Evolutionary conservation across 208 protist species (phyloP).

Genomic region (Leishmania lainsoni): DNA sequence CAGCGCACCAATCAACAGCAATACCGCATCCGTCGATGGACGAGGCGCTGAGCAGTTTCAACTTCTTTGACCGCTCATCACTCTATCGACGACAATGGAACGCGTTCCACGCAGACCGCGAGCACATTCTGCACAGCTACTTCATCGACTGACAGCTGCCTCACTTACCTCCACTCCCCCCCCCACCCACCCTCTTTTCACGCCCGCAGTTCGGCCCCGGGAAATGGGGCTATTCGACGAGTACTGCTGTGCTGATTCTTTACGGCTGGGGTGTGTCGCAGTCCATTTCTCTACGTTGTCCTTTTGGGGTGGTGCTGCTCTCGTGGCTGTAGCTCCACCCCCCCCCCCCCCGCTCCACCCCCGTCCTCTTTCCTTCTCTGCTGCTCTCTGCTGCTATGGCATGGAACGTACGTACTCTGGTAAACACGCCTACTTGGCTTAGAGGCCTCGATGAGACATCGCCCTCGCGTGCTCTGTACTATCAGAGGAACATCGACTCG

Average conservation of each 20-base stretch:
- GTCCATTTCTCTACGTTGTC: background rate
- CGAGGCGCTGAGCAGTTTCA: slow-evolving; percentile 4
- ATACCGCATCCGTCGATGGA: background rate
- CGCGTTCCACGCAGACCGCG: slow-evolving; percentile 16
- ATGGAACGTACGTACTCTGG: background rate
- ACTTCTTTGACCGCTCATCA: slow-evolving; percentile 26
- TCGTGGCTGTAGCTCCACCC: background rate
- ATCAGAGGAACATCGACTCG: background rate
- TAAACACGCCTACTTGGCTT: background rate
- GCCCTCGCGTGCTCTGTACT: background rate
- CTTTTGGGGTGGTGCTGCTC: background rate
- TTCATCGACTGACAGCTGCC: background rate
- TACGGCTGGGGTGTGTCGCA: background rate
- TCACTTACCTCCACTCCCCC: too few species aligned
- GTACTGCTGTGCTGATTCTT: background rate
- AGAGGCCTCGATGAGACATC: background rate
- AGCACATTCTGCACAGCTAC: background rate
- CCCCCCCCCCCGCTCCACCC: background rate
- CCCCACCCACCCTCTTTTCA: background rate
- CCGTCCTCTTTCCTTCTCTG: background rate
- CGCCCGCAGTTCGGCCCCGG: too few species aligned
- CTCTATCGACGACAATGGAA: slow-evolving; percentile 17
- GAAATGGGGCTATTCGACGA: background rate
- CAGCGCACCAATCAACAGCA: background rate
- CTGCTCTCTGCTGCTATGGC: background rate